These are phyloP conservation scores for Colletotrichum scovillei DNA, from an alignment of 2,329 filamentous ascomycete species.

Conservation along the genomic window DNA sequence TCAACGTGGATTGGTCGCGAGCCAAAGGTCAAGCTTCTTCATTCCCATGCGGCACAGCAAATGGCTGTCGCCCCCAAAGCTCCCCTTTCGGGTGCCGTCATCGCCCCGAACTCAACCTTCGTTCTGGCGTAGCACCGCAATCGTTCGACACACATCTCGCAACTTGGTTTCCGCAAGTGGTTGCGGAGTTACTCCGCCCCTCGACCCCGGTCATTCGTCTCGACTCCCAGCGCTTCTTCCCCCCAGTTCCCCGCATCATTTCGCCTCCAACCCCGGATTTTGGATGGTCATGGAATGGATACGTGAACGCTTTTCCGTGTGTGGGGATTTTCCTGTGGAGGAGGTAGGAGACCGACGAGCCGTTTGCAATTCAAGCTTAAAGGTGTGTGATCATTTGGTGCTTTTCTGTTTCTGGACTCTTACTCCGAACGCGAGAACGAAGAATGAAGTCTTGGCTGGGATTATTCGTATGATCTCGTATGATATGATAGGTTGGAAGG, in stretches of 20 bases:
- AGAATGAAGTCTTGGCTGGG: not conserved
- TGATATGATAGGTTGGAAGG: not conserved
- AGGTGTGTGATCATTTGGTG: too few species aligned
- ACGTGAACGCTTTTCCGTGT: slow-evolving; percentile 22
- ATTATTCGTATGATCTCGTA: too few species aligned
- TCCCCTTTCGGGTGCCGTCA: not conserved
- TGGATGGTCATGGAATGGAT: not conserved
- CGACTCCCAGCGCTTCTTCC: not conserved
- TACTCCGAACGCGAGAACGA: slow-evolving; percentile 14
- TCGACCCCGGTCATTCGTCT: slow-evolving; percentile 10
- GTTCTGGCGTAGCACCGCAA: not conserved
- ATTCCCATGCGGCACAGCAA: not conserved
- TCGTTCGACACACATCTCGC: not conserved
- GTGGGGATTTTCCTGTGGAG: not conserved
- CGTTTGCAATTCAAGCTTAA: not conserved
- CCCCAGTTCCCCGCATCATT: slow-evolving; percentile 19
- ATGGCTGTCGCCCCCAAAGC: not conserved
- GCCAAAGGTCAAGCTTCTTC: not conserved
- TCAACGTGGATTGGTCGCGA: not conserved
- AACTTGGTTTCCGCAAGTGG: not conserved
- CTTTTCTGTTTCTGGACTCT: too few species aligned
- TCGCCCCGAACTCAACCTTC: not conserved
- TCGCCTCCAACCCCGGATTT: slow-evolving; percentile 24
- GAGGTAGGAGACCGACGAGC: not conserved
- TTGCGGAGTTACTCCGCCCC: slow-evolving; percentile 24